These are phyloP conservation scores for Sugiyamaella castrensis DNA, from an alignment of 1,139 yeast genomes.

Conservation along the genomic window DNA sequence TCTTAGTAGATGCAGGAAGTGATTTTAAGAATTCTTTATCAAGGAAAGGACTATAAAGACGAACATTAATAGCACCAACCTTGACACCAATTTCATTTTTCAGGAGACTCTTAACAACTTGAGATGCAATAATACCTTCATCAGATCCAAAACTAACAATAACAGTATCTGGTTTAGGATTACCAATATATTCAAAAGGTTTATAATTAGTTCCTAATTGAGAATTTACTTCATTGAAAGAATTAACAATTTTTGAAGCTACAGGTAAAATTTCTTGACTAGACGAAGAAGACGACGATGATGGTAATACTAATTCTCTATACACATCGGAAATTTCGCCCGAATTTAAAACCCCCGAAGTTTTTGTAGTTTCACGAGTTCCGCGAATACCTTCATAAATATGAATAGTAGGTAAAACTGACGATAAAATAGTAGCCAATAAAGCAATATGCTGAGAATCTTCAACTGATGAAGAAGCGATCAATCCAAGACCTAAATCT, in stretches of 20 bases:
- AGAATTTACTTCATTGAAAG: constrained; percentile 41
- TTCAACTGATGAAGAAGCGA: constrained; percentile 52
- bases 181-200: constrained; percentile 72
- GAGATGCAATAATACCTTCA: constrained; percentile 55
- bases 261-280: neutral
- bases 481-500: constrained; percentile 63
- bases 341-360: constrained; percentile 47
- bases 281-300: constrained; percentile 14
- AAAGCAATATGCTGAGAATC: constrained; percentile 61
- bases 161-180: constrained; percentile 58
- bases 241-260: constrained; percentile 15
- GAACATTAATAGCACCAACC: constrained; percentile 65
- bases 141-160: constrained; percentile 75
- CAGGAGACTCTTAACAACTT: constrained; percentile 34
- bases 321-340: constrained; percentile 46
- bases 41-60: constrained; percentile 66
- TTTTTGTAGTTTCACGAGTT: constrained; percentile 54
- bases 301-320: constrained; percentile 27
- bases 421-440: constrained; percentile 63
- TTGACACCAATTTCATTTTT: constrained; percentile 35
- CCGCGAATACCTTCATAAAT: constrained; percentile 78
- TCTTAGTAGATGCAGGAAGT: constrained; percentile 58
- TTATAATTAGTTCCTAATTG: constrained; percentile 57
- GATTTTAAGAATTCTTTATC: constrained; percentile 56
- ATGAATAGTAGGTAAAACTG: constrained; percentile 60